Evolutionary conservation across 148 eudicot species (phyloP).

Genomic region (Cornus controversa): DNA sequence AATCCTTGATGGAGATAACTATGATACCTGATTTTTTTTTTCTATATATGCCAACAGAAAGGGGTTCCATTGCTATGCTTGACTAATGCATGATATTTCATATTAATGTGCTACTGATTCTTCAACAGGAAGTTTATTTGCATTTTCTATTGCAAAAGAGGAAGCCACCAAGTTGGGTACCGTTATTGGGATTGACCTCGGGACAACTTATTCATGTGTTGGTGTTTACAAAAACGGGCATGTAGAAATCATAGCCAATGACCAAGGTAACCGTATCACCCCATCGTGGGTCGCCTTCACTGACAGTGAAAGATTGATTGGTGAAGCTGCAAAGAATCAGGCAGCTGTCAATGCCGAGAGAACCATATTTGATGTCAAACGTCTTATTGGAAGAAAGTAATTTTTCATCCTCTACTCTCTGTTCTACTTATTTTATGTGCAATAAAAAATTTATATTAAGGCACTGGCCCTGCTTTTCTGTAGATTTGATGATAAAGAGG

Average conservation of each 20-base stretch:
- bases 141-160: slow-evolving; percentile 52
- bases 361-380: slow-evolving; percentile 68
- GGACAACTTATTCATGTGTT: slow-evolving; percentile 69
- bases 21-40: too few relatives aligned
- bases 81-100: too few relatives aligned
- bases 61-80: too few relatives aligned
- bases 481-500: slow-evolving; percentile 42
- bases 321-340: slow-evolving; percentile 78
- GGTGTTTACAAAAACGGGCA: slow-evolving; percentile 68
- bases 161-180: slow-evolving; percentile 64
- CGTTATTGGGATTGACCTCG: slow-evolving; percentile 70
- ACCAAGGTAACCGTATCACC: slow-evolving; percentile 79
- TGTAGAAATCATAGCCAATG: slow-evolving; percentile 71
- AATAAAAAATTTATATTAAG: background rate
- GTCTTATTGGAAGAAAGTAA: slow-evolving; percentile 75
- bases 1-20: too few relatives aligned
- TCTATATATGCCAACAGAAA: too few relatives aligned
- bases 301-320: slow-evolving; percentile 59
- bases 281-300: slow-evolving; percentile 84
- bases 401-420: background rate
- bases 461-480: background rate
- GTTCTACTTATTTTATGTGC: background rate
- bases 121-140: slow-evolving; percentile 54
- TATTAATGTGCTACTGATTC: background rate
- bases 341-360: slow-evolving; percentile 65